phyloP scores from a whole-genome alignment of 2,329 filamentous ascomycete genomes.

The Aphanocladium album region DNA sequence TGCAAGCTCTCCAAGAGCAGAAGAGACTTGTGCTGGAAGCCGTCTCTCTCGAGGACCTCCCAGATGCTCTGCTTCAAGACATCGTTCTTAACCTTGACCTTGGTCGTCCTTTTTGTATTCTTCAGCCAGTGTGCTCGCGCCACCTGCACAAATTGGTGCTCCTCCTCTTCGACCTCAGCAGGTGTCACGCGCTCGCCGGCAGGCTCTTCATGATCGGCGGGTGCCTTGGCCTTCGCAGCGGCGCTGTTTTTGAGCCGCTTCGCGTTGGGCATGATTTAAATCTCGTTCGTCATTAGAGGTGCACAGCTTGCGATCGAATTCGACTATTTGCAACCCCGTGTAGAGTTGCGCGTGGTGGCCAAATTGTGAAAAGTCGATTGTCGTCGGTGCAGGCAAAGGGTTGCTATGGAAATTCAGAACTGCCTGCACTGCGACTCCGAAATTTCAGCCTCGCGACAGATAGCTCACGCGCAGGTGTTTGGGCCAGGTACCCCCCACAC shows the following conservation, averaged over 20 bases:
- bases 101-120: constrained; percentile 52
- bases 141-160: constrained; percentile 67
- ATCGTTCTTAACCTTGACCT: constrained; percentile 73
- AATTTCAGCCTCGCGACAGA: constrained; percentile 32
- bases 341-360: constrained; percentile 1
- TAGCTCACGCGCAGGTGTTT: constrained; percentile 4
- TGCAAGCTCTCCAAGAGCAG: constrained; percentile 85
- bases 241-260: constrained; percentile 54
- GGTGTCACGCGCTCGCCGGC: constrained; percentile 44
- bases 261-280: constrained; percentile 48
- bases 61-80: constrained; percentile 84
- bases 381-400: neutral
- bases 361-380: neutral
- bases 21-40: constrained; percentile 72
- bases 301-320: neutral
- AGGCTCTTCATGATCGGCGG: constrained; percentile 34
- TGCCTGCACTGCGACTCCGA: constrained; percentile 15
- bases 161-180: constrained; percentile 65
- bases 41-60: constrained; percentile 77
- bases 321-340: neutral
- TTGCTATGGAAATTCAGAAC: constrained; percentile 15
- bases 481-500: neutral
- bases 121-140: constrained; percentile 84
- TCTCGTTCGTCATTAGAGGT: constrained; percentile 9
- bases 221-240: constrained; percentile 33